phyloP scores from a whole-genome alignment of 257 asterid species.

The Solanum lycopersicoides region DNA sequence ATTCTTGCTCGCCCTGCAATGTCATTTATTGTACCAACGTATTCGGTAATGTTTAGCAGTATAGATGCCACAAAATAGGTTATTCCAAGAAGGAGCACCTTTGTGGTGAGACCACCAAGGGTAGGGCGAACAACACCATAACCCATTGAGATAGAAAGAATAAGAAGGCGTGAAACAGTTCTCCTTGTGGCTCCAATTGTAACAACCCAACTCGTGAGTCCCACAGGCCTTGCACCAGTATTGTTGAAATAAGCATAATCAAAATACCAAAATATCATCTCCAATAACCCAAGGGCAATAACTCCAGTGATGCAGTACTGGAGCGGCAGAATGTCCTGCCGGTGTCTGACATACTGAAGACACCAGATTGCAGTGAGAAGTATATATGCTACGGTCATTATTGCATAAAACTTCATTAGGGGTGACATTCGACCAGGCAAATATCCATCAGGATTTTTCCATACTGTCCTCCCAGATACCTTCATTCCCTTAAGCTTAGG shows the following conservation, averaged over 20 bases:
- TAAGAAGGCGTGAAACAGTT: constrained; percentile 75
- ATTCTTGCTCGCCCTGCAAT: constrained; percentile 83
- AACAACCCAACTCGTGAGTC: constrained; percentile 90
- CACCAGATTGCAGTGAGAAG: constrained; percentile 70
- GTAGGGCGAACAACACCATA: constrained; percentile 98
- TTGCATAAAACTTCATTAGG: constrained; percentile 66
- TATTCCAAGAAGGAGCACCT: constrained; percentile 75
- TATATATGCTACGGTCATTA: constrained; percentile 69
- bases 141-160: constrained; percentile 95
- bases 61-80: constrained; percentile 82
- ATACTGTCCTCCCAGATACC: constrained; percentile 78
- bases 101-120: constrained; percentile 91
- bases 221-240: constrained; percentile 84
- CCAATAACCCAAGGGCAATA: constrained; percentile 85
- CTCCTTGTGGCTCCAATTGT: constrained; percentile 71
- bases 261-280: constrained; percentile 88
- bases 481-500: constrained; percentile 72
- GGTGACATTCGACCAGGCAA: constrained; percentile 99
- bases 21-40: constrained; percentile 91
- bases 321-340: constrained; percentile 78
- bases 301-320: constrained; percentile 90
- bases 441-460: constrained; percentile 93
- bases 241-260: constrained; percentile 83
- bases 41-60: constrained; percentile 74
- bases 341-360: constrained; percentile 66